Conservation (phyloP, 371 early-diverging fungal genomes). For the Mortierella sp. region DNA sequence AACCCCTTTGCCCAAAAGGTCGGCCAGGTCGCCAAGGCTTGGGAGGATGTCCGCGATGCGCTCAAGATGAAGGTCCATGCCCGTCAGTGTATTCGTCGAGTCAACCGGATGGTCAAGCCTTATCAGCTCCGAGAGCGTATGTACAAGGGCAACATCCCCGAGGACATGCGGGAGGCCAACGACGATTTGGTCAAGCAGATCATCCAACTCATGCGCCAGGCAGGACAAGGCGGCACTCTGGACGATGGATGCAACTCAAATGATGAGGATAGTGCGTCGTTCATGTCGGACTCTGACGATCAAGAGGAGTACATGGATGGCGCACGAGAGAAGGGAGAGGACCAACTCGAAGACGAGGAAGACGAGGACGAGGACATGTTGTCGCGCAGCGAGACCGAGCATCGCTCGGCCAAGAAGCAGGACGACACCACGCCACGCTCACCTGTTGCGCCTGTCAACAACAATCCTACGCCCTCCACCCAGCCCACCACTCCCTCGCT, state of each 20-base stretch:
- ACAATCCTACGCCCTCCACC: slow-evolving; percentile 24
- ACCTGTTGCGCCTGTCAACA: neutral
- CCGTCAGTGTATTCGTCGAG: slow-evolving; percentile 52
- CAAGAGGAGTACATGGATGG: slow-evolving; percentile 23
- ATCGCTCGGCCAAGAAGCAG: slow-evolving; percentile 13
- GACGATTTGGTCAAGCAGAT: slow-evolving; percentile 53
- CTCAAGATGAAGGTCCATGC: slow-evolving; percentile 56
- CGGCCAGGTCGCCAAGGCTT: slow-evolving; percentile 54
- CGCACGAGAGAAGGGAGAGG: slow-evolving; percentile 4
- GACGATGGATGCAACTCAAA: slow-evolving; percentile 41
- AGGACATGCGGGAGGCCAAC: slow-evolving; percentile 51
- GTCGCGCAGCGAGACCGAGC: slow-evolving; percentile 32
- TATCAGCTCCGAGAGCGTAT: slow-evolving; percentile 49
- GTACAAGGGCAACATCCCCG: slow-evolving; percentile 55
- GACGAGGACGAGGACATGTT: slow-evolving; percentile 40
- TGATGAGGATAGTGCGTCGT: slow-evolving; percentile 38
- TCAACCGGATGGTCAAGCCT: slow-evolving; percentile 54
- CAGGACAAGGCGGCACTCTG: slow-evolving; percentile 28
- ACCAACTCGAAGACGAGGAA: slow-evolving; percentile 36
- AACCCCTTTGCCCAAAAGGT: slow-evolving; percentile 56
- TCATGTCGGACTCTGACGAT: slow-evolving; percentile 18
- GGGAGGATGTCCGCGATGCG: slow-evolving; percentile 55
- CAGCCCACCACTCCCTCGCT: slow-evolving; percentile 24
- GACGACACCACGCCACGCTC: slow-evolving; percentile 18
- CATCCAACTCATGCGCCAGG: slow-evolving; percentile 41